These are phyloP conservation scores for Leptographium procerum DNA, from an alignment of 2,329 filamentous ascomycete species.

Conservation along the genomic window DNA sequence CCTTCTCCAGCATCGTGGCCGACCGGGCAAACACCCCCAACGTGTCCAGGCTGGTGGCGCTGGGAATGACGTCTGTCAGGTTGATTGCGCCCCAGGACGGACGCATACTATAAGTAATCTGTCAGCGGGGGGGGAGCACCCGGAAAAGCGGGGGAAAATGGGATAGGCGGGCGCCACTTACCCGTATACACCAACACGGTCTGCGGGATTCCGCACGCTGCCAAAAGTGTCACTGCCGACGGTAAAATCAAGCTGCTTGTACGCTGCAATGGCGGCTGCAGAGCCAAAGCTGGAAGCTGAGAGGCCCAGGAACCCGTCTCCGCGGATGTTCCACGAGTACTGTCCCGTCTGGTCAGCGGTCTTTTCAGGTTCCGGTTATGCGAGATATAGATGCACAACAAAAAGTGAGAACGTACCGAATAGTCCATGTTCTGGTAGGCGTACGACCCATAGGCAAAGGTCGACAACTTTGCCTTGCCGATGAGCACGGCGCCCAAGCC, in stretches of 20 bases:
- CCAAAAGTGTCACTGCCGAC: conserved; percentile 1
- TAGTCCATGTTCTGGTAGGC: conserved; percentile 6
- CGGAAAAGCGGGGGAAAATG: too few relatives aligned
- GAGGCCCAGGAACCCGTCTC: conserved; percentile 1
- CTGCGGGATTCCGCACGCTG: conserved; percentile 2
- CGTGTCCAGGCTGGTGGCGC: conserved; percentile 1
- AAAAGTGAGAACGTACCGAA: background rate
- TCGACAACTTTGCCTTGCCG: conserved; percentile 1
- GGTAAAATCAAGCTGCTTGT: conserved; percentile 2
- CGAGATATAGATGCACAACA: too few relatives aligned
- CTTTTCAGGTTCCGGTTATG: background rate
- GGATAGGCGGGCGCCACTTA: background rate
- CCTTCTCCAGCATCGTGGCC: background rate
- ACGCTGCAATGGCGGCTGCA: conserved; percentile 3
- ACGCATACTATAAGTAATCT: background rate
- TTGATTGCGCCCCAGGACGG: conserved; percentile 4
- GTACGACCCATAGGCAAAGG: conserved; percentile 3
- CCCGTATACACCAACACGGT: conserved; percentile 3
- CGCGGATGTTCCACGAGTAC: conserved; percentile 5
- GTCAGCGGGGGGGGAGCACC: background rate
- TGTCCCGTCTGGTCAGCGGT: background rate
- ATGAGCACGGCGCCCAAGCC: conserved; percentile 1
- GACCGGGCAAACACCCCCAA: conserved; percentile 2
- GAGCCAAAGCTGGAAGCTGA: conserved; percentile 4
- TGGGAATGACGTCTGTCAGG: conserved; percentile 2